Conservation (phyloP, 2,329 filamentous ascomycete species). For the Dactylonectria macrodidyma region DNA sequence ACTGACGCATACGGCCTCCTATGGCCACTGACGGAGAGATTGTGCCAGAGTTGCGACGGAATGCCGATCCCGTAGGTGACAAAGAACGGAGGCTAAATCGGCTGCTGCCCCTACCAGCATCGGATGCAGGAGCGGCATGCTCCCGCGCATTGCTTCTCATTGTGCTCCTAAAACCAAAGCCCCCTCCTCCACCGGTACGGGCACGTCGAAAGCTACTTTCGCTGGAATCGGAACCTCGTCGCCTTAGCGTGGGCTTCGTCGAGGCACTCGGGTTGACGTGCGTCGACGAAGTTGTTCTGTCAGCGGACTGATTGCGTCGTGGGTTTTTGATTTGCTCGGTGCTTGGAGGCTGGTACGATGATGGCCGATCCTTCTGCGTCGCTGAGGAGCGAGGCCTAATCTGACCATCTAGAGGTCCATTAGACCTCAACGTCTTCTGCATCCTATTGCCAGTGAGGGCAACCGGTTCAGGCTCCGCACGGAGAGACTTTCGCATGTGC, state of each 20-base stretch:
- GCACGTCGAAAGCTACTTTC: conserved; percentile 87
- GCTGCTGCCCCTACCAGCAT: conserved; percentile 58
- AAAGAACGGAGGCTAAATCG: conserved; percentile 79
- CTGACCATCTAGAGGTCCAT: conserved; percentile 25
- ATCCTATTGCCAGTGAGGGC: conserved; percentile 32
- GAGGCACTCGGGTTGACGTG: conserved; percentile 24
- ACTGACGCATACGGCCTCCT: conserved; percentile 60
- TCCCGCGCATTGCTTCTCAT: conserved; percentile 69
- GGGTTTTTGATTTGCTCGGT: conserved; percentile 36
- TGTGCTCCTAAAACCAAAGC: conserved; percentile 78
- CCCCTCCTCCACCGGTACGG: conserved; percentile 62
- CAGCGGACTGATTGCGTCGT: conserved; percentile 46
- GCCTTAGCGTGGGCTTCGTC: conserved; percentile 58
- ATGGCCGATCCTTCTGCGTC: conserved; percentile 42
- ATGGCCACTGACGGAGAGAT: conserved; percentile 56
- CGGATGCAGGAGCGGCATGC: conserved; percentile 44
- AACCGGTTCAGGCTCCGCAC: conserved; percentile 33
- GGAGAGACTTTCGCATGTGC: conserved; percentile 42
- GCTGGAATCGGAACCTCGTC: conserved; percentile 75
- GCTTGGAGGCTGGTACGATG: conserved; percentile 49
- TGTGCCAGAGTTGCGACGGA: conserved; percentile 58
- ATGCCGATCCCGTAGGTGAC: conserved; percentile 74
- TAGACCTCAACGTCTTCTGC: conserved; percentile 44
- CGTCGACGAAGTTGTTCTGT: conserved; percentile 37
- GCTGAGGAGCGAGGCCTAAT: conserved; percentile 19